Evolutionary conservation across 2,329 filamentous ascomycete genomes (phyloP).

Genomic region (Talaromyces marneffei): DNA sequence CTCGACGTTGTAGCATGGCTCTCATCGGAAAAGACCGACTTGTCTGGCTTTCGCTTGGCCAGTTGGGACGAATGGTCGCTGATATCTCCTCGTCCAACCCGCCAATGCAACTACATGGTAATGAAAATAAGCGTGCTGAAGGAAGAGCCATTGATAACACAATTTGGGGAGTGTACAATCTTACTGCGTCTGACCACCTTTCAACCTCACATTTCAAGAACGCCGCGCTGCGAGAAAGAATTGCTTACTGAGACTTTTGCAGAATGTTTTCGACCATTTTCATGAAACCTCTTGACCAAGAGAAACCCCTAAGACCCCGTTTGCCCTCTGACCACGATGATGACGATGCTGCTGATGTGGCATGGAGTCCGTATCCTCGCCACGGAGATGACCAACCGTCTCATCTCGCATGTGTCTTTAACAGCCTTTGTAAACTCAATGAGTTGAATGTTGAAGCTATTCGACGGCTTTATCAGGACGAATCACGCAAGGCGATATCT

Average conservation of each 20-base stretch:
- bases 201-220: neutral
- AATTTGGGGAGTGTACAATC: constrained; percentile 15
- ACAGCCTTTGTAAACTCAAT: constrained; percentile 10
- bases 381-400: constrained; percentile 7
- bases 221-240: neutral
- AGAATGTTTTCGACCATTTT: constrained; percentile 15
- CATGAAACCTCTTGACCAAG: constrained; percentile 13
- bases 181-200: constrained; percentile 14
- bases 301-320: constrained; percentile 9
- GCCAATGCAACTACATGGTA: constrained; percentile 12
- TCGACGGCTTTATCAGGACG: constrained; percentile 8
- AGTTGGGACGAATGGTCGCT: constrained; percentile 22
- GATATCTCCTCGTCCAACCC: constrained; percentile 20
- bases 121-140: constrained; percentile 18
- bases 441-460: constrained; percentile 10
- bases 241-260: constrained; percentile 12
- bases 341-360: neutral
- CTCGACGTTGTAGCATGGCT: constrained; percentile 21
- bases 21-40: constrained; percentile 29
- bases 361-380: constrained; percentile 13
- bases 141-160: constrained; percentile 11
- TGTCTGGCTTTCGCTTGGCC: constrained; percentile 26
- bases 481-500: constrained; percentile 6
- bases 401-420: constrained; percentile 12
- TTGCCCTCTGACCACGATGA: constrained; percentile 9